Base-by-base conservation (phyloP, 2,329 filamentous ascomycete species). In the Parafenestella ontariensis region DNA sequence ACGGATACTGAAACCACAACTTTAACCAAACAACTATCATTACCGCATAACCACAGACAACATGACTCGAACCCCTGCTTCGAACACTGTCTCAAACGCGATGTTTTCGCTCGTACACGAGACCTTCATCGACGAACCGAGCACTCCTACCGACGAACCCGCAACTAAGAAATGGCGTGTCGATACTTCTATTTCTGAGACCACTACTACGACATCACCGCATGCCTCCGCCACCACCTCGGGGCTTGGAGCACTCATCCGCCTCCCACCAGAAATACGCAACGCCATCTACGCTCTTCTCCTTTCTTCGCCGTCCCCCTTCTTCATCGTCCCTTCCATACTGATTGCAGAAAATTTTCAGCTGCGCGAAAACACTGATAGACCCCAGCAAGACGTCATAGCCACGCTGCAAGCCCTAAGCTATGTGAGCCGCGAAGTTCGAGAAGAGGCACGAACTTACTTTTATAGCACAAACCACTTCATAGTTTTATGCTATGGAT, bases 391-490 rank as follows among this genome's bases (percentile, higher is more conserved):
- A 31, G 40, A 53, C 6, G 24, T 34, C 20, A 3, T 53, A 3
- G 18, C 13, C 15, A 15, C 24, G 3, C 40, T 53, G 10, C 37
- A 45, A 31, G 37, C 39, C 3, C 39, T 53, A 4, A 20, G 29
- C 5, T 4, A 13, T 6, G 29, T 48, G 7, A 49, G 40, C 20
- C 21, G 13, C 11, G 6, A 33, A 13, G 23, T 45, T 5, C 44
- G 51, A 11, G 17, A 36, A 5, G 51, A 54, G 26, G 33, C 40
- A 26, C 40, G 51, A 7, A 54, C 46, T 4, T 34, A 45, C 26
- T 54, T 54, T 17, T 54, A 54, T 21, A 47, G 34, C 13, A 5
- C 28, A 17, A 49, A 47, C 10, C 23, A 41, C 6, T 46, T 50
- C 21, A 4, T 46, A 1, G 29, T 54, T 15, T 18, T 50, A 13